Base-by-base conservation (phyloP, 345 rosid species). In the Laguncularia racemosa region DNA sequence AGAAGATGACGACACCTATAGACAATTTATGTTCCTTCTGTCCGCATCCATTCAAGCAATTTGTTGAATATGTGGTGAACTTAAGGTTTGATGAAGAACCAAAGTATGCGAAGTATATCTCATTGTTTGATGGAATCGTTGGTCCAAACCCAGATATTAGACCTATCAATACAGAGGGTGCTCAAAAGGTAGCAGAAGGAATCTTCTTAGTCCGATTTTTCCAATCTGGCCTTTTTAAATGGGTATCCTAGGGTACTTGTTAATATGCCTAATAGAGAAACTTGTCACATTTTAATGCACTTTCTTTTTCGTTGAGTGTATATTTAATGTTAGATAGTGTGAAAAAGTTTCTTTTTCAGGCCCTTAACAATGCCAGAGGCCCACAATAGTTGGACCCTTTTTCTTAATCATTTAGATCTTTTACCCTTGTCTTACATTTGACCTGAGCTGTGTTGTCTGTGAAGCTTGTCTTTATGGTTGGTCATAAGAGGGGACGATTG, bases 1-100 rank as follows among this genome's bases (percentile, higher is more conserved):
- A 79, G 75, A 84, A 84, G 72, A 79, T 81, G 91, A 81, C 74
- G 21, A 75, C 83, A n/a, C 70, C 85, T 59, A 68, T 82, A 14
- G 80, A 81, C 45, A 53, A 49, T 48, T 79, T 84, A 17, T 84
- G 88, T 61, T 70, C 72, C 68, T 70, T 77, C 52, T 84, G 82
- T 53, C 87, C 87, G 7, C 61, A 47, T 50, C 77, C 83, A 45
- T 81, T 84, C 56, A 67, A 63, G 49, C 78, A 63, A 8, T 79
- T 81, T 50, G 67, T 79, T 56, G 87, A 84, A 61, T 73, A 73
- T 58, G 85, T 84, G 52, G 74, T 74, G 51, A 81, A 81, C 57
- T 73, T 81, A 67, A 79, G 73, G 63, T 84, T 81, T 59, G 84
- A 81, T 23, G 85, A 84, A 65, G 85, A 76, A 48, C 87, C 80